Evolutionary conservation across 352 stramenopile genomes (phyloP), one percentile per base, ranked within the genome.

Genomic region (Plasmopara viticola): DNA sequence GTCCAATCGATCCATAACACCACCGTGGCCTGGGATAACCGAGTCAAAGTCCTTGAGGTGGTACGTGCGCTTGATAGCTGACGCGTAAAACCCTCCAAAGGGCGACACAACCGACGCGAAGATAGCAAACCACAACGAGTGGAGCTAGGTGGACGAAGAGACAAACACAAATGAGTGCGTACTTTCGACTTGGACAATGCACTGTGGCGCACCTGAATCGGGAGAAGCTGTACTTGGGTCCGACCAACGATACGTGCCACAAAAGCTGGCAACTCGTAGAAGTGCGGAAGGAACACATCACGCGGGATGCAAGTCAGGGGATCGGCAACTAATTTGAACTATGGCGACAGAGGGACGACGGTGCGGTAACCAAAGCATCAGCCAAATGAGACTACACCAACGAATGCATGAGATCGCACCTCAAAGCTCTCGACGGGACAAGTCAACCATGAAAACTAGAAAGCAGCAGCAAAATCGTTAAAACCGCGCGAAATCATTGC

Each of bases 11-110:
- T 98, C 95, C 81, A 96, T 98, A 50, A 98, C 76, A 29, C 95
- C 95, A 42, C 95, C 95, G 62, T 99, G 97, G 48, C 97, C 97
- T 2, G 97, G 97, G 53, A 99, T 98, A 42, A 99, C 76, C 25
- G 85, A 95, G 57, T 98, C 97, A 70, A 99, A 99, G 74, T 99
- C 97, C 76, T 99, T 99, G 45, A 98, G 84, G 43, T 94, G 87
- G 76, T 99, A 98, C 20, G 97, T 97, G 44, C 97, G 87, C 76
- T 99, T 99, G 58, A 99, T 98, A 18, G 96, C 97, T 38, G 86
- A 98, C 2, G 97, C 97, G 64, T 99, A 94, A 69, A 99, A 99
- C 34, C 97, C 97, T 47, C 97, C 97, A 68, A 99, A 99, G 20
- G 97, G 97, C 29, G 97, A 96, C n/a, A 99, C 90, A 20, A 99